Evolutionary conservation across 345 rosid genomes (phyloP).

Genomic region (Eucalyptus marginata): DNA sequence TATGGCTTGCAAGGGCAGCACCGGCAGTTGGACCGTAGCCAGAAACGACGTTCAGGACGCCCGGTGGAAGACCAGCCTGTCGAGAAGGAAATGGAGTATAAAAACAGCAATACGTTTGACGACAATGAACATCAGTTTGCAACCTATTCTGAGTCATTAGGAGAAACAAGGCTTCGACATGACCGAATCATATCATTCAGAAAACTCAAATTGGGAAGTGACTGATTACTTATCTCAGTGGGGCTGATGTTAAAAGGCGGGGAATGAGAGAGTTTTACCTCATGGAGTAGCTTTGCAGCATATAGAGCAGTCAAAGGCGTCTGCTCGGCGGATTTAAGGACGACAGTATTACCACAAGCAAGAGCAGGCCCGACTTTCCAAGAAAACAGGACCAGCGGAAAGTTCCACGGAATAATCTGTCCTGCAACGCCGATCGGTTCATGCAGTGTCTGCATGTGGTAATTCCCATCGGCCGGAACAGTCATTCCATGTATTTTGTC

Average conservation of each 20-base stretch:
- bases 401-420: background rate
- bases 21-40: slow-evolving; percentile 82
- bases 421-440: slow-evolving; percentile 16
- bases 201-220: background rate
- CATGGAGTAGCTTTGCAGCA: slow-evolving; percentile 32
- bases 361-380: background rate
- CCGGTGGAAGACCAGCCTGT: slow-evolving; percentile 88
- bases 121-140: background rate
- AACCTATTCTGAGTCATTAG: background rate
- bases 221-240: background rate
- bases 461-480: background rate
- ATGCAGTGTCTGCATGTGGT: slow-evolving; percentile 26
- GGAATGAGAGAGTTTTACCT: slow-evolving; percentile 14
- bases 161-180: background rate
- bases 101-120: background rate
- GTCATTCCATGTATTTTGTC: background rate
- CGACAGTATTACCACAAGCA: background rate
- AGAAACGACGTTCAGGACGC: slow-evolving; percentile 71
- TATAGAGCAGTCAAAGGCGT: slow-evolving; percentile 44
- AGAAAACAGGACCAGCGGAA: background rate
- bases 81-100: background rate
- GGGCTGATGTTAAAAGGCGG: background rate
- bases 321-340: background rate
- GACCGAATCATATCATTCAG: background rate
- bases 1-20: slow-evolving; percentile 74